phyloP scores from a whole-genome alignment of 148 eudicot genomes.

The Vaccinium macrocarpon region DNA sequence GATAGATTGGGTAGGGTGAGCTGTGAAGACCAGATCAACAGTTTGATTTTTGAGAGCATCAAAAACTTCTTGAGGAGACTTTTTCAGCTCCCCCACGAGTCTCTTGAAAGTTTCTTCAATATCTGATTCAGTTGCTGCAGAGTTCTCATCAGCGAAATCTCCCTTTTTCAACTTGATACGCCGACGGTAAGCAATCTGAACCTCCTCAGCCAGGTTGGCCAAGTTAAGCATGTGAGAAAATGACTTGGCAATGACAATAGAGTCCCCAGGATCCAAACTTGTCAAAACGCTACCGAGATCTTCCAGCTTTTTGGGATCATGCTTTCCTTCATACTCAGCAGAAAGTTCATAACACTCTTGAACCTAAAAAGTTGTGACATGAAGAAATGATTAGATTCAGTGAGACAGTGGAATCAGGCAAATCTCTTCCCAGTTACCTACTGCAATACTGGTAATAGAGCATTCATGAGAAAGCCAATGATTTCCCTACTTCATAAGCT shows the following conservation, averaged over 20 bases:
- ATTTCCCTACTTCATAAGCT: not conserved
- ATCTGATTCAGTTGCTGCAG: constrained; percentile 90
- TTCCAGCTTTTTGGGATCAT: constrained; percentile 69
- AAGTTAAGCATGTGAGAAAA: constrained; percentile 97
- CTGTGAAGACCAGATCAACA: constrained; percentile 87
- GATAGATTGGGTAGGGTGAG: constrained; percentile 95
- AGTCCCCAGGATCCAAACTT: constrained; percentile 90
- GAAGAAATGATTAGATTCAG: not conserved
- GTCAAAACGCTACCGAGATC: constrained; percentile 82
- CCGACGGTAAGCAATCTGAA: constrained; percentile 85
- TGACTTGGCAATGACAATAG: constrained; percentile 84
- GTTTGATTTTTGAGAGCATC: constrained; percentile 95
- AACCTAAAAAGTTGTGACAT: constrained; percentile 41
- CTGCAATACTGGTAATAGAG: not conserved
- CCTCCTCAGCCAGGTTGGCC: constrained; percentile 94
- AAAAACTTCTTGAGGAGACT: constrained; percentile 89
- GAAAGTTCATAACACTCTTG: constrained; percentile 96
- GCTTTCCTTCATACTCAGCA: constrained; percentile 87
- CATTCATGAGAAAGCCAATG: not conserved
- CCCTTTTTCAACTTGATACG: constrained; percentile 83
- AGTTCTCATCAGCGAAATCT: constrained; percentile 76
- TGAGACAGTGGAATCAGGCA: not conserved
- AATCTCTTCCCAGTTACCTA: not conserved
- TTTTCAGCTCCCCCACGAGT: constrained; percentile 72
- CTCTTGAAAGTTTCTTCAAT: constrained; percentile 89